Evolutionary conservation across 176 grass and related monocot species (phyloP), one percentile per base, ranked within the genome.

Genomic region (Hordeum vulgare): DNA sequence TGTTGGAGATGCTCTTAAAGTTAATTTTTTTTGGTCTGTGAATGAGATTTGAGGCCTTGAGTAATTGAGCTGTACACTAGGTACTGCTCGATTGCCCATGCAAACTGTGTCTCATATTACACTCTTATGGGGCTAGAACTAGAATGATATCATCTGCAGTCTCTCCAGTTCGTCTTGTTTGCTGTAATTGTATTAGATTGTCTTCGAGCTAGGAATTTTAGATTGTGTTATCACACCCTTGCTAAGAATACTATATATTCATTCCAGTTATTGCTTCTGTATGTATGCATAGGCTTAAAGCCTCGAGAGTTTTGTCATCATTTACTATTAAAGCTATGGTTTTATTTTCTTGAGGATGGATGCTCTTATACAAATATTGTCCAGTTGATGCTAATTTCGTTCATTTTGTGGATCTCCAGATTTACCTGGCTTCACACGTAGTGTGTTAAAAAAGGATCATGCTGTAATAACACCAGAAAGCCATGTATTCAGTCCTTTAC

Each of bases 361-460:
- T 61, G 17, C 49, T 74, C 25, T 24, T 66, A 47, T 73, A 73
- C 51, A n/a, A n/a, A n/a, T n/a, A 54, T 24, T 42, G 42, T 61
- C 25, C 24, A 74, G 31, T 65, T 88, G 63, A 47, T 56, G 39
- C 33, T 83, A 77, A 80, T 69, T 49, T 59, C 84, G 15, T 25
- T 78, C 20, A n/a, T 83, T 68, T 86, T 62, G 27, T 71, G 80
- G 37, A 80, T 84, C 26, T 71, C 36, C 81, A 98, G 96, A 98
- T 92, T 89, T 98, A 88, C 96, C 96, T 84, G 96, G 96, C 83
- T 95, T 98, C 71, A 98, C 93, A 64, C 91, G 96, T 71, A 98
- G 93, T 85, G 87, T 95, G 27, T 93, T 88, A 84, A 89, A 85
- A 83, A 91, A 85, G 71, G 91, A 94, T 57, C 93, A 98, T 83